phyloP scores from a whole-genome alignment of 208 protist species.

The Plasmodiophora brassicae region DNA sequence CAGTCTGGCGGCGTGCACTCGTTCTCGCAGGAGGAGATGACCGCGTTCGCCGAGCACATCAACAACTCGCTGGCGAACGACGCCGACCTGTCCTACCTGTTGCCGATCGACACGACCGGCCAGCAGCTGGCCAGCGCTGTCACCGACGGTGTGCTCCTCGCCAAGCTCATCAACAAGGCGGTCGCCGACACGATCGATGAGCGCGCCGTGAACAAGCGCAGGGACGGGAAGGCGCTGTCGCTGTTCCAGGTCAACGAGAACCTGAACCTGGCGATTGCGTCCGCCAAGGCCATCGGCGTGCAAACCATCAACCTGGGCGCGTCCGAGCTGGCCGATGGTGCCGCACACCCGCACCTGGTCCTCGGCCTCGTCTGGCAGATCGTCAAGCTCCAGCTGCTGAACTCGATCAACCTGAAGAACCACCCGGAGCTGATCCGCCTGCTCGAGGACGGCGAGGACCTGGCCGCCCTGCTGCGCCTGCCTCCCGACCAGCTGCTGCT shows the following conservation, averaged over 20 bases:
- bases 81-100: slow-evolving; percentile 13
- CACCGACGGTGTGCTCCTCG: slow-evolving; percentile 45
- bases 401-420: slow-evolving; percentile 48
- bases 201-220: slow-evolving; percentile 42
- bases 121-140: slow-evolving; percentile 29
- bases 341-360: slow-evolving; percentile 31
- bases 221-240: slow-evolving; percentile 1
- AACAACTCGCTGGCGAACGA: slow-evolving; percentile 42
- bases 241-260: slow-evolving; percentile 51
- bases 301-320: slow-evolving; percentile 49
- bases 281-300: slow-evolving; percentile 52
- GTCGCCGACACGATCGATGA: slow-evolving; percentile 48
- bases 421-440: slow-evolving; percentile 60
- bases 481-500: slow-evolving; percentile 60
- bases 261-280: slow-evolving; percentile 38
- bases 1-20: slow-evolving; percentile 35
- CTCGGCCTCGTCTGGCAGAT: slow-evolving; percentile 44
- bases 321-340: slow-evolving; percentile 45
- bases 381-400: slow-evolving; percentile 48
- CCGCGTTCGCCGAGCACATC: slow-evolving; percentile 45
- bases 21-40: slow-evolving; percentile 47
- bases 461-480: slow-evolving; percentile 56
- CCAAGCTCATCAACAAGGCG: slow-evolving; percentile 51
- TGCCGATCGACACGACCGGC: background rate
- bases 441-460: slow-evolving; percentile 55